A percentile compares a stretch with the other conserved stretches of the same genome.
phyloP scores from a whole-genome alignment of 2,329 filamentous ascomycete species.

The Aspergillus pseudotamarii region DNA sequence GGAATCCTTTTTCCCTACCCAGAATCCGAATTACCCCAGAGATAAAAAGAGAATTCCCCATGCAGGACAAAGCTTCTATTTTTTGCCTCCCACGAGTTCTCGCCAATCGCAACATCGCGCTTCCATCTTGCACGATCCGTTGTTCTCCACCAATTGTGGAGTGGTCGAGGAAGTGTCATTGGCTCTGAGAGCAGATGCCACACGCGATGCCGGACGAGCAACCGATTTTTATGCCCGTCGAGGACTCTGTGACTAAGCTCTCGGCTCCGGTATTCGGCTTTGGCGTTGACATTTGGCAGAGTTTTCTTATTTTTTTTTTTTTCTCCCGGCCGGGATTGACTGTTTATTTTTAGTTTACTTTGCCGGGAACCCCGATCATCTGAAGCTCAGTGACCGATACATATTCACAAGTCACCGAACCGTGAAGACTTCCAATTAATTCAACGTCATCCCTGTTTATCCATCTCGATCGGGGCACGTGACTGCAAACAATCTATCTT shows the following conservation, averaged over 20 bases:
- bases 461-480: no score
- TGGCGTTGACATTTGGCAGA: background rate
- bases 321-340: no score
- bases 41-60: background rate
- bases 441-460: no score
- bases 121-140: background rate
- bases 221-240: background rate
- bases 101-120: background rate
- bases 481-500: no score
- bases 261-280: background rate
- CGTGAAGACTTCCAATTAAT: no score
- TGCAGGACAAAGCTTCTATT: background rate
- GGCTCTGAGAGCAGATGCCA: background rate
- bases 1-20: background rate
- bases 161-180: background rate
- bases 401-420: no score
- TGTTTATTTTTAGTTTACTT: no score
- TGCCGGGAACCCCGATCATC: no score
- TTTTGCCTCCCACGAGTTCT: background rate
- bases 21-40: background rate
- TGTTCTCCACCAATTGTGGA: background rate
- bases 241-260: background rate
- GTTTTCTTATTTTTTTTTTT: no score
- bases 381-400: no score
- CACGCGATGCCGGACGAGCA: background rate